Conservation (phyloP, 768 basidiomycete genomes). For the Solioccasus polychromus region DNA sequence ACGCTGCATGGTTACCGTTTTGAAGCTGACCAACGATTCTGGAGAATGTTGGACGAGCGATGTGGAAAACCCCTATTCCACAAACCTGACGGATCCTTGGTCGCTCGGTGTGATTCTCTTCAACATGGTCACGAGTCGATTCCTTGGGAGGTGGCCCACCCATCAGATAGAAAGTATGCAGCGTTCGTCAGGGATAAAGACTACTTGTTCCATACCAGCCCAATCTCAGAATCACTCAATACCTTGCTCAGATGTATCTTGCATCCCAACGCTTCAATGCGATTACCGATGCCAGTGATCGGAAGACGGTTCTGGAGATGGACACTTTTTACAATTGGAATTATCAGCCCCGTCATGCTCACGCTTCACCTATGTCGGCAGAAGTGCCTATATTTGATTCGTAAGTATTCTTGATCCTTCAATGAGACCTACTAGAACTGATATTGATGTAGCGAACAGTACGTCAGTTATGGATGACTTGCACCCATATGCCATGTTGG, state of each 20-base stretch:
- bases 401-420: constrained; percentile 1
- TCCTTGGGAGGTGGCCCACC: constrained; percentile 17
- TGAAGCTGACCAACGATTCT: constrained; percentile 7
- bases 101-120: constrained; percentile 77
- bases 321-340: constrained; percentile 6
- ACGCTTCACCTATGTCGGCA: not conserved
- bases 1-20: not conserved
- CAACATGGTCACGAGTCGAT: constrained; percentile 70
- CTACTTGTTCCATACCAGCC: constrained; percentile 1
- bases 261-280: not conserved
- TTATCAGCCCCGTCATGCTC: not conserved
- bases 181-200: constrained; percentile 1
- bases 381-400: constrained; percentile 7
- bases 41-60: constrained; percentile 61
- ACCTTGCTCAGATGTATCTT: constrained; percentile 3
- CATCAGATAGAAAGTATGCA: not conserved
- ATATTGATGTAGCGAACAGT: no score
- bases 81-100: constrained; percentile 55
- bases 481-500: no score
- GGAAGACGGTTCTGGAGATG: not conserved
- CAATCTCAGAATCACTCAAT: constrained; percentile 11
- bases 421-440: not conserved
- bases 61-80: constrained; percentile 22
- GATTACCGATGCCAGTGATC: not conserved
- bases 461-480: no score